Evolutionary conservation across 176 grass and related monocot species (phyloP), one percentile per base, ranked within the genome.

Genomic region (Pontederia crassipes): DNA sequence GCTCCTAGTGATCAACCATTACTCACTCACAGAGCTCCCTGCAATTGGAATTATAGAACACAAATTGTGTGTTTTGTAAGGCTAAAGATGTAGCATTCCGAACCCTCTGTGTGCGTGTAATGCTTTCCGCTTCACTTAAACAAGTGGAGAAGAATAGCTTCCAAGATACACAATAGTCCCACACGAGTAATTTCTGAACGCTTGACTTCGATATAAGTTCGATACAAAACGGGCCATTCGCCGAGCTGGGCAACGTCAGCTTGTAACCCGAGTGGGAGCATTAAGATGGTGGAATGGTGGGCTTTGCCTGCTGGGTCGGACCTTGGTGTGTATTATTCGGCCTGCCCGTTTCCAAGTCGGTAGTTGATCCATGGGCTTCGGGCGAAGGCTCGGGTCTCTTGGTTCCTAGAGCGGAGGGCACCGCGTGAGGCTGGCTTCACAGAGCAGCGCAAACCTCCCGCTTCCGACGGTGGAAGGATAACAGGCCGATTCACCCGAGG

Each of bases 401-500:
- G 2, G 49, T 9, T 50, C 20, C 68, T 15, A 0, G 47, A 70
- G 1, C 67, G 69, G 53, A 79, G 52, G 77, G 62, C 32, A 79
- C 49, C 0, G 69, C 69, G 62, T 73, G 0, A 74, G 70, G 63
- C 70, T 73, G 70, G 70, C 1, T 79, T 72, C 29, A 72, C 76
- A 78, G 76, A 79, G 76, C 69, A 79, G 76, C 76, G 61, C 52
- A 1, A 8, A 78, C 75, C 61, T 57, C 59, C 67, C 59, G 26
- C 67, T 78, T 54, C 49, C 66, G 65, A 66, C 76, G 76, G 68
- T 78, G 69, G 68, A 20, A 72, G 76, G 76, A 67, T 55, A 66
- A 79, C 69, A 49, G 62, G 69, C 77, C 69, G 53, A 28, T 15
- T 61, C 11, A 15, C 68, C 61, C 28, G 2, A 0, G 57, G 58